Evolutionary conservation across 257 asterid genomes (phyloP).

Genomic region (Salvia rosmarinus): DNA sequence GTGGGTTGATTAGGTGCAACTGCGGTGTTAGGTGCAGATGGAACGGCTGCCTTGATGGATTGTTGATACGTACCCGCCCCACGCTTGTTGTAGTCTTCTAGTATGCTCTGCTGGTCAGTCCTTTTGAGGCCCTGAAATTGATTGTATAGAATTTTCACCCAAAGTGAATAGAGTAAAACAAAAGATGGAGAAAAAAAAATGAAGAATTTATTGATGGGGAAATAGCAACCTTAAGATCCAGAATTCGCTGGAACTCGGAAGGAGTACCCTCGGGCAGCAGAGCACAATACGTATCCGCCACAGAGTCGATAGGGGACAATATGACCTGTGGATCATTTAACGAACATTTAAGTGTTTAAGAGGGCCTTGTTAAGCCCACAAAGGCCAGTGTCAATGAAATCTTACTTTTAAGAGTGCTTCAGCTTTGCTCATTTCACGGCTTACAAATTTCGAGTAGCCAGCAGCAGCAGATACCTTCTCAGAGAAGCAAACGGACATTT

Average conservation of each 20-base stretch:
- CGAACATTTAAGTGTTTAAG: slow-evolving; percentile 21
- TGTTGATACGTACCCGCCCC: slow-evolving; percentile 76
- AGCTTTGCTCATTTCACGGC: slow-evolving; percentile 99
- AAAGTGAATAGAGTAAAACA: not conserved
- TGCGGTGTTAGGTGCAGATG: slow-evolving; percentile 49
- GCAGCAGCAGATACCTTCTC: slow-evolving; percentile 80
- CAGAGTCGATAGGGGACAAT: slow-evolving; percentile 94
- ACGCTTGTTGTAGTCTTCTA: slow-evolving; percentile 89
- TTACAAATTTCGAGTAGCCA: slow-evolving; percentile 90
- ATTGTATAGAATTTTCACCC: slow-evolving; percentile 4
- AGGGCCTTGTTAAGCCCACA: slow-evolving; percentile 2
- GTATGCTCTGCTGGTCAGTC: slow-evolving; percentile 88
- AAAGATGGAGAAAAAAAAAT: slow-evolving; percentile 7
- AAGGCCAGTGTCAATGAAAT: slow-evolving; percentile 3
- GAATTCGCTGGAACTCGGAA: slow-evolving; percentile 87
- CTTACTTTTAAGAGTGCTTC: slow-evolving; percentile 93
- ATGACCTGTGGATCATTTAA: slow-evolving; percentile 66
- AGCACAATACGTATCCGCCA: slow-evolving; percentile 96
- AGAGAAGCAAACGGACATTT: slow-evolving; percentile 31
- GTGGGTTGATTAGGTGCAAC: slow-evolving; percentile 53
- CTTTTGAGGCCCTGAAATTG: slow-evolving; percentile 79
- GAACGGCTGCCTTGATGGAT: slow-evolving; percentile 49
- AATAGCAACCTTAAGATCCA: slow-evolving; percentile 82
- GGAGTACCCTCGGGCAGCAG: slow-evolving; percentile 96
- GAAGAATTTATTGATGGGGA: slow-evolving; percentile 16